Conservation (phyloP, 2,329 filamentous ascomycete genomes). For the Fusarium piperis region DNA sequence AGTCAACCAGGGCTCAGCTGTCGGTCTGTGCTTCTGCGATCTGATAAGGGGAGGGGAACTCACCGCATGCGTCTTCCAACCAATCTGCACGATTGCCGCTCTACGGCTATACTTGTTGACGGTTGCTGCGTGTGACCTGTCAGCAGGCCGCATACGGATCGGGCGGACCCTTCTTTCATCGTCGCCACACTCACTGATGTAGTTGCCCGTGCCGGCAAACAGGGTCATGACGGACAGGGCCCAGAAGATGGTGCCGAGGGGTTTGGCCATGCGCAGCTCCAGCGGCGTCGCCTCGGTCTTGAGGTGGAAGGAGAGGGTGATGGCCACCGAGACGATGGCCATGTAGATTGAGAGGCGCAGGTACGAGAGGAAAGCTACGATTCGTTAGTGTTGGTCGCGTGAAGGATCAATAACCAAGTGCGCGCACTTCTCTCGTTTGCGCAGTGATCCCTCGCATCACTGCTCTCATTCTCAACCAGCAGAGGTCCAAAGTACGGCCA, state of each 20-base stretch:
- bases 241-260: conserved; percentile 92
- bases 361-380: conserved; percentile 83
- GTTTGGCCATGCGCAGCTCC: conserved; percentile 81
- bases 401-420: neutral
- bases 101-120: conserved; percentile 83
- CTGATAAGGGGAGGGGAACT: conserved; percentile 33
- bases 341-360: conserved; percentile 90
- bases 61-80: conserved; percentile 91
- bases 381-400: neutral
- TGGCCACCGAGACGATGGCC: conserved; percentile 87
- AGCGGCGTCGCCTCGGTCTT: conserved; percentile 74
- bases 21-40: neutral
- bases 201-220: conserved; percentile 82
- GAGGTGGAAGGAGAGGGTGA: conserved; percentile 92
- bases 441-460: conserved; percentile 80
- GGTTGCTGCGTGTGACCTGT: conserved; percentile 57
- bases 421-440: conserved; percentile 76
- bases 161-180: neutral
- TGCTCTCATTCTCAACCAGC: conserved; percentile 78
- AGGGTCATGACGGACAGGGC: conserved; percentile 80
- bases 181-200: conserved; percentile 70
- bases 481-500: conserved; percentile 72
- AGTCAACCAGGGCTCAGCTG: neutral
- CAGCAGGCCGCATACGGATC: neutral
- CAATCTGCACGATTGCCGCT: conserved; percentile 87